Evolutionary conservation across 2,329 filamentous ascomycete genomes (phyloP).

Genomic region (Penicillium sp.): DNA sequence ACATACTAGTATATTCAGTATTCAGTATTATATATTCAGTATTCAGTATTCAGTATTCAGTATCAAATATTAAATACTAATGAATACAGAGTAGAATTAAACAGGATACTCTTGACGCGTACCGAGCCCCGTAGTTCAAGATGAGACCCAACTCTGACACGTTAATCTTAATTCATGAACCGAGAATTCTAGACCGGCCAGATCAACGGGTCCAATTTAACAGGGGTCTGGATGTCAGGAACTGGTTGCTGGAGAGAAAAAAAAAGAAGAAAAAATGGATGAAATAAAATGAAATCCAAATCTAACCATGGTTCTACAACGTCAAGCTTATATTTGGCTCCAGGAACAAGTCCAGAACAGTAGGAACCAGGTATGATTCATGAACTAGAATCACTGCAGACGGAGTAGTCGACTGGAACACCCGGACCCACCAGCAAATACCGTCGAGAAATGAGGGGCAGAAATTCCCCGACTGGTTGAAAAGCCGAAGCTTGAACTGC

Average conservation of each 20-base stretch:
- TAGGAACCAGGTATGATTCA: too few relatives aligned
- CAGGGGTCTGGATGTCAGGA: constrained; percentile 4
- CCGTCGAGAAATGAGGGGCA: constrained; percentile 19
- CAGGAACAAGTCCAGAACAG: not conserved
- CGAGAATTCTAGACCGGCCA: constrained; percentile 12
- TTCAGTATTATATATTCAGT: not conserved
- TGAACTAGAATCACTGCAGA: too few relatives aligned
- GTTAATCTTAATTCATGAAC: not conserved
- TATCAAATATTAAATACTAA: too few relatives aligned
- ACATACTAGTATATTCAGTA: too few relatives aligned
- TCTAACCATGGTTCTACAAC: constrained; percentile 6
- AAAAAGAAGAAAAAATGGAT: not conserved
- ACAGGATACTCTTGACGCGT: not conserved
- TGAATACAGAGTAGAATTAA: too few relatives aligned
- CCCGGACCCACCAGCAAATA: constrained; percentile 17
- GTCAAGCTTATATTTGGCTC: constrained; percentile 8
- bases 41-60: too few relatives aligned
- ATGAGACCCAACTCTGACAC: not conserved
- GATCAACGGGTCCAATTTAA: constrained; percentile 13
- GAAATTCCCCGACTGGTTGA: constrained; percentile 30
- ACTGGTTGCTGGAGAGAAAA: not conserved
- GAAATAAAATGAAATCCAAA: too few relatives aligned
- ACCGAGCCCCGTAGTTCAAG: not conserved
- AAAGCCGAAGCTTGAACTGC: not conserved
- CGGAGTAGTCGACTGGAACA: too few relatives aligned